Evolutionary conservation across 192 early-diverging fungal species (phyloP).

Genomic region (Rhizoclosmatium globosum): DNA sequence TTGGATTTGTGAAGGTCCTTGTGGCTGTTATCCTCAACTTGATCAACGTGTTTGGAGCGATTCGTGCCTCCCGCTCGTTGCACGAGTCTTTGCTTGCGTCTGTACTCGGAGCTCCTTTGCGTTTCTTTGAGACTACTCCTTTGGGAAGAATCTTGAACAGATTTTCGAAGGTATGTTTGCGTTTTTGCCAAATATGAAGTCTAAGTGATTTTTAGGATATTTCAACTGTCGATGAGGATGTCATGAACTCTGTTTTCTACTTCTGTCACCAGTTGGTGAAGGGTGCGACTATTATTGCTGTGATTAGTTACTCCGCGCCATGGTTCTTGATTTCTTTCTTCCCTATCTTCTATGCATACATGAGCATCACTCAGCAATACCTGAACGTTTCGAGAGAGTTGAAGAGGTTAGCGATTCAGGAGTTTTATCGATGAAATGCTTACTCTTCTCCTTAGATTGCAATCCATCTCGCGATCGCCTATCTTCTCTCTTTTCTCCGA

Average conservation of each 20-base stretch:
- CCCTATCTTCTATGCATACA: constrained; percentile 54
- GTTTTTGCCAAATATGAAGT: constrained; percentile 14
- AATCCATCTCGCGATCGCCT: constrained; percentile 77
- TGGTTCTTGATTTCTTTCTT: constrained; percentile 28
- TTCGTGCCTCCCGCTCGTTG: constrained; percentile 34
- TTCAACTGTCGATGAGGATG: constrained; percentile 51
- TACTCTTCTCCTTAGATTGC: constrained; percentile 49
- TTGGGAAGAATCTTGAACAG: constrained; percentile 76
- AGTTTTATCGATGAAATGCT: neutral
- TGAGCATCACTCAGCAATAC: constrained; percentile 74
- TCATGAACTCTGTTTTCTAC: constrained; percentile 49
- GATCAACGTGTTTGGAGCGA: constrained; percentile 38
- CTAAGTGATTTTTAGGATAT: constrained; percentile 12
- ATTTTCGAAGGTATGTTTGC: constrained; percentile 89
- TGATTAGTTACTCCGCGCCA: constrained; percentile 63
- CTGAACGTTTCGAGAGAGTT: constrained; percentile 84
- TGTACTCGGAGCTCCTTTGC: constrained; percentile 50
- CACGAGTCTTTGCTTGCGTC: constrained; percentile 47
- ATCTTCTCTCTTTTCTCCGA: constrained; percentile 86
- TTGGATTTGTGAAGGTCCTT: constrained; percentile 17
- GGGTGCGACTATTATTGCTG: constrained; percentile 59
- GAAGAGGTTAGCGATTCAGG: neutral
- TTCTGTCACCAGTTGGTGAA: constrained; percentile 61
- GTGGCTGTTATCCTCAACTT: constrained; percentile 36
- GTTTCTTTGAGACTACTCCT: constrained; percentile 56